phyloP scores from a whole-genome alignment of 148 eudicot species.

The Camellia japonica region DNA sequence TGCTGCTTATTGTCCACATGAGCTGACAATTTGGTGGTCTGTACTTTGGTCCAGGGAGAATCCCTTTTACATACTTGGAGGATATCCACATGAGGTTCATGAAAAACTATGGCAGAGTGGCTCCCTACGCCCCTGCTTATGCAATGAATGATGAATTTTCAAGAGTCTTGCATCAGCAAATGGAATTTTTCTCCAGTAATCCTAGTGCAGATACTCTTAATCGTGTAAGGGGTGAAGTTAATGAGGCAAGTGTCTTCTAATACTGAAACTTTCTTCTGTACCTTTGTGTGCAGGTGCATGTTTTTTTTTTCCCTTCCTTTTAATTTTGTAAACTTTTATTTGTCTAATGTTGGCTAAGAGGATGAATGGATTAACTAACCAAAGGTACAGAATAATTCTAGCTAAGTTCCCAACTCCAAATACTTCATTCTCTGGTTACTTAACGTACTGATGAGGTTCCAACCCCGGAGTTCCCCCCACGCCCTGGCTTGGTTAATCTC shows the following conservation, averaged over 20 bases:
- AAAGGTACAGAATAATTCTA: neutral
- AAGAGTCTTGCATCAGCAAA: slow-evolving; percentile 76
- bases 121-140: slow-evolving; percentile 84
- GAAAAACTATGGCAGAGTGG: slow-evolving; percentile 93
- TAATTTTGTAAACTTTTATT: neutral
- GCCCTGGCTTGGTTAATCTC: too few relatives aligned
- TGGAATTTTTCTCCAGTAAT: slow-evolving; percentile 82
- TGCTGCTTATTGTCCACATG: neutral
- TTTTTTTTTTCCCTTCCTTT: neutral
- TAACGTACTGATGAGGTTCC: neutral
- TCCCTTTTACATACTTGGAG: slow-evolving; percentile 94
- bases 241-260: slow-evolving; percentile 60
- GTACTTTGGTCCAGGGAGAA: slow-evolving; percentile 61
- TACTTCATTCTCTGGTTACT: neutral
- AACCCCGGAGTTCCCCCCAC: too few relatives aligned
- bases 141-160: slow-evolving; percentile 92
- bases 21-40: slow-evolving; percentile 3
- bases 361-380: neutral
- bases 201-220: slow-evolving; percentile 91
- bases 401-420: slow-evolving; percentile 9
- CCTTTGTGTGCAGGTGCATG: neutral
- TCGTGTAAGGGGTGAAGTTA: slow-evolving; percentile 96
- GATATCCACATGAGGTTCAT: slow-evolving; percentile 96
- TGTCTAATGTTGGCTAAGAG: neutral
- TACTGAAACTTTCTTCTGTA: slow-evolving; percentile 1